A percentile compares a stretch with the other conserved stretches of the same genome.
These are phyloP conservation scores for Jatropha multifida DNA, from an alignment of 441 rosid species.

Conservation along the genomic window DNA sequence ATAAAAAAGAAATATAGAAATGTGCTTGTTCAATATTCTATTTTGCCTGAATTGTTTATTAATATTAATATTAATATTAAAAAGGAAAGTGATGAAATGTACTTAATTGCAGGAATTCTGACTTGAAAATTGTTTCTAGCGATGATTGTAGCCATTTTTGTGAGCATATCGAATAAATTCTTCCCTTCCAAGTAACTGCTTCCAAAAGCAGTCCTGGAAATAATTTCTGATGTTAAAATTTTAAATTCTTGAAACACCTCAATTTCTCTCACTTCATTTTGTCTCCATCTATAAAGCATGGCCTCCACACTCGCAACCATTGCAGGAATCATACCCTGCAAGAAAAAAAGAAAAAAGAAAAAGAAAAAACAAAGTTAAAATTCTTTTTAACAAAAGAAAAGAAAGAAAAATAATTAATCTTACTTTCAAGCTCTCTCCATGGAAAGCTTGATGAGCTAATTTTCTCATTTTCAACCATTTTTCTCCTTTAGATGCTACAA, in stretches of 20 bases:
- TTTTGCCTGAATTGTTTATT: neutral
- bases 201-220: conserved; percentile 25
- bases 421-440: conserved; percentile 37
- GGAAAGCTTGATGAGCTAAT: conserved; percentile 44
- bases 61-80: neutral
- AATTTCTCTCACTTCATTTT: conserved; percentile 29
- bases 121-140: conserved; percentile 22
- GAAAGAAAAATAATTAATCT: neutral
- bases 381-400: too few species aligned
- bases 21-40: too few species aligned
- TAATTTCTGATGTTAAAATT: conserved; percentile 24
- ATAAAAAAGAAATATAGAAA: too few species aligned
- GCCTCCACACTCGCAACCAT: conserved; percentile 24
- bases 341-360: neutral
- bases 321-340: conserved; percentile 16
- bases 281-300: conserved; percentile 38
- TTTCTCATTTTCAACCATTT: conserved; percentile 39
- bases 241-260: conserved; percentile 33
- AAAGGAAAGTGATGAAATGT: neutral
- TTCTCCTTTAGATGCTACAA: conserved; percentile 25
- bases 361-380: too few species aligned
- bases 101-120: conserved; percentile 21
- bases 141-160: conserved; percentile 16
- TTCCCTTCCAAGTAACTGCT: conserved; percentile 29
- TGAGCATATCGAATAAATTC: conserved; percentile 28